A percentile compares a stretch with the other conserved stretches of the same genome.
These are phyloP conservation scores for Clathrus columnatus DNA, from an alignment of 768 basidiomycete genomes.

Conservation along the genomic window DNA sequence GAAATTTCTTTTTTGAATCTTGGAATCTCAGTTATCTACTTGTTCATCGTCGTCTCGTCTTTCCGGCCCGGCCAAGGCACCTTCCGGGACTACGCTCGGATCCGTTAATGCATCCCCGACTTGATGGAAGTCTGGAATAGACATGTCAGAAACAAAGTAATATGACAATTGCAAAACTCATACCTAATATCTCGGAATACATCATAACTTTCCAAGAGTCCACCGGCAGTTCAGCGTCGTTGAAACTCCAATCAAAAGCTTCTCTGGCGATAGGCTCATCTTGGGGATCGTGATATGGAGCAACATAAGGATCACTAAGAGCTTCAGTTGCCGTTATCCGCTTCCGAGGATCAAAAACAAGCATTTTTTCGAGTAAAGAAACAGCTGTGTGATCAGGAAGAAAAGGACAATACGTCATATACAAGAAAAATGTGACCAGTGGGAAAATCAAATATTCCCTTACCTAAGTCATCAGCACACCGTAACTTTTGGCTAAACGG, in stretches of 20 bases:
- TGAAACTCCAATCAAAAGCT: constrained; percentile 99
- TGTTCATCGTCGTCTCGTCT: constrained; percentile 15
- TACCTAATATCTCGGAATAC: constrained; percentile 97
- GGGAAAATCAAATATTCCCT: constrained; percentile 20
- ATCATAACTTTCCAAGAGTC: constrained; percentile 99
- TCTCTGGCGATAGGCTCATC: constrained; percentile 93
- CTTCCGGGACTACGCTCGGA: constrained; percentile 37
- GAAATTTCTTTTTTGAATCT: no score
- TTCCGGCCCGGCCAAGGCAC: constrained; percentile 62
- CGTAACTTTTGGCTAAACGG: constrained; percentile 92
- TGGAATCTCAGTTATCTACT: no score
- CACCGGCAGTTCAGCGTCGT: constrained; percentile 95
- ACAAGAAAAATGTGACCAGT: neutral
- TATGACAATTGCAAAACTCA: constrained; percentile 19
- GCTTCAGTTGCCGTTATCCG: constrained; percentile 90
- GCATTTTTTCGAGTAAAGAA: constrained; percentile 96
- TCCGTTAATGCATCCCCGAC: constrained; percentile 45
- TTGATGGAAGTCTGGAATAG: constrained; percentile 65
- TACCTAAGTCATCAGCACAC: constrained; percentile 79
- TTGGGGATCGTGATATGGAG: constrained; percentile 96
- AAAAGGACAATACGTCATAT: neutral
- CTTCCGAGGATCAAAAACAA: constrained; percentile 96
- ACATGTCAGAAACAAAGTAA: neutral
- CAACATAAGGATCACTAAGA: constrained; percentile 88
- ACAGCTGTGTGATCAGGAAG: constrained; percentile 45